A percentile compares a stretch with the other conserved stretches of the same genome.
phyloP scores from a whole-genome alignment of 106 monocot species.

The Gastrodia elata region DNA sequence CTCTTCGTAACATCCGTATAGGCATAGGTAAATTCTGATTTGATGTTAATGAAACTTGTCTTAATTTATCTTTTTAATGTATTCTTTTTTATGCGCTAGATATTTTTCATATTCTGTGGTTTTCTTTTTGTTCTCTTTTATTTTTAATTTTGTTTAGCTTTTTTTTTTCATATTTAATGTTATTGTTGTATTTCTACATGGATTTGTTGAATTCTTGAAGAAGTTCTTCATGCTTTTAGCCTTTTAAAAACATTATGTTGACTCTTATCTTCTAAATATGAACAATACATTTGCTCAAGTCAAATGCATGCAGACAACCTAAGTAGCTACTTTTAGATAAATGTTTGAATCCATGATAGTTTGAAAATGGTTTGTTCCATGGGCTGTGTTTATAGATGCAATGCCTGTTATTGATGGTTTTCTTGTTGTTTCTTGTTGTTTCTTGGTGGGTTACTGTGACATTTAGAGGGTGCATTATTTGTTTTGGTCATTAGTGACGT shows the following conservation, averaged over 20 bases:
- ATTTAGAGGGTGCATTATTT: too few relatives aligned
- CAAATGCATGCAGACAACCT: too few relatives aligned
- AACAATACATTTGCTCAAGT: not conserved
- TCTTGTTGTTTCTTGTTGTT: not conserved
- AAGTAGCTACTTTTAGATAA: too few relatives aligned
- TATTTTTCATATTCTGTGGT: not conserved
- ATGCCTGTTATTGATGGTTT: not conserved
- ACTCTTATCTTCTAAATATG: not conserved
- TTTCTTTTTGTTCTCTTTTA: not conserved
- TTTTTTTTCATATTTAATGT: not conserved
- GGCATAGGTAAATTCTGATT: conserved; percentile 62
- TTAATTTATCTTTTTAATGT: not conserved
- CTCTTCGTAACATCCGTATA: conserved; percentile 83
- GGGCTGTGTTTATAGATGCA: not conserved
- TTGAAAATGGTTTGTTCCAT: not conserved
- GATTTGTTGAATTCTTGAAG: not conserved
- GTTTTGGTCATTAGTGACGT: too few relatives aligned
- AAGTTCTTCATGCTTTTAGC: not conserved
- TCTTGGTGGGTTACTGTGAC: too few relatives aligned
- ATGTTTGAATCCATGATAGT: not conserved
- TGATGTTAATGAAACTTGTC: not conserved
- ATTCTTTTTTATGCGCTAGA: not conserved
- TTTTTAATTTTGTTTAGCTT: not conserved
- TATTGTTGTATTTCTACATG: not conserved
- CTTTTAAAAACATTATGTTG: not conserved